Conservation (phyloP, 1,139 yeast species). For the Saccharomyces hybrid region DNA sequence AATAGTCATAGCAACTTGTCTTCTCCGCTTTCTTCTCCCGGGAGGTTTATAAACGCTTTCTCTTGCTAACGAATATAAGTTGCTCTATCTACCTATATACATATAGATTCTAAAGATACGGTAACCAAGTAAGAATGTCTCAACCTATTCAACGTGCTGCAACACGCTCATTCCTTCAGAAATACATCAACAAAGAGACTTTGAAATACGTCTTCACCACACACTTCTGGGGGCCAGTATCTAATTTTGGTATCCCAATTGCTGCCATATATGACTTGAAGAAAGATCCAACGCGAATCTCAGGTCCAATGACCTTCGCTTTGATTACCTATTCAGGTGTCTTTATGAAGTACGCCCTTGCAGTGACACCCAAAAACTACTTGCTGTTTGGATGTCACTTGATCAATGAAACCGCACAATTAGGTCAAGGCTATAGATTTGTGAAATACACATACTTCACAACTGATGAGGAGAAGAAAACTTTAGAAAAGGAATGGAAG, state of each 20-base stretch:
- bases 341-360: slow-evolving; percentile 79
- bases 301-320: slow-evolving; percentile 97
- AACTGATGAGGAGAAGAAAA: slow-evolving; percentile 18
- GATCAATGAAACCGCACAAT: slow-evolving; percentile 81
- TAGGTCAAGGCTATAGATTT: slow-evolving; percentile 82
- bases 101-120: not conserved
- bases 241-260: slow-evolving; percentile 94
- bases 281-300: slow-evolving; percentile 84
- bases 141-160: slow-evolving; percentile 37
- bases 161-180: slow-evolving; percentile 33
- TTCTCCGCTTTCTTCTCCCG: not conserved
- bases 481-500: slow-evolving; percentile 15
- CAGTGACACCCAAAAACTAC: slow-evolving; percentile 85
- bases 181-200: slow-evolving; percentile 49
- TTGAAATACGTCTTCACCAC: slow-evolving; percentile 55
- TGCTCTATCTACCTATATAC: not conserved
- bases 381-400: slow-evolving; percentile 88
- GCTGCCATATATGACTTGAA: slow-evolving; percentile 93
- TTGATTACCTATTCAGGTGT: slow-evolving; percentile 78
- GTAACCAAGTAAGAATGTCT: slow-evolving; percentile 1
- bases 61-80: not conserved
- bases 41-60: not conserved
- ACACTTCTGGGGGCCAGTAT: slow-evolving; percentile 81
- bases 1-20: not conserved
- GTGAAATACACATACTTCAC: slow-evolving; percentile 53